Conservation (phyloP, 345 rosid genomes). For the Melaleuca alternifolia region DNA sequence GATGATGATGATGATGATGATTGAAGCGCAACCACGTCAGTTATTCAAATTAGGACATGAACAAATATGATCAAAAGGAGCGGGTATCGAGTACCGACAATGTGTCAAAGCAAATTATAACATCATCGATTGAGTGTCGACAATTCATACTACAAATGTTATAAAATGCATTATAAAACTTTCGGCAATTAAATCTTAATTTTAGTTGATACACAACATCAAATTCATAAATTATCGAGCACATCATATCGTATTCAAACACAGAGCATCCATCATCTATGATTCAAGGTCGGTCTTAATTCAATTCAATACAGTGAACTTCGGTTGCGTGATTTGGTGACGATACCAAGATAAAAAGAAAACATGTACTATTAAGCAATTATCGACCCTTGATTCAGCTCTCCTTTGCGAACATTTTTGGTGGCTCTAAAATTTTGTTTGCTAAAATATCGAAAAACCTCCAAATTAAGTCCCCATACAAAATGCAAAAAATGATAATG, state of each 20-base stretch:
- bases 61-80: neutral
- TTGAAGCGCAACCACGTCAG: neutral
- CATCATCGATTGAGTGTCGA: fast-evolving
- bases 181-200: fast-evolving
- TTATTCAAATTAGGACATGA: neutral
- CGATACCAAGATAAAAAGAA: neutral
- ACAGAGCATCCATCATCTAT: neutral
- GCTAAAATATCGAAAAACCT: neutral
- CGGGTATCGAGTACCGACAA: fast-evolving
- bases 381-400: neutral
- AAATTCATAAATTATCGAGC: neutral
- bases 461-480: too few species aligned
- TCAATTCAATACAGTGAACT: neutral
- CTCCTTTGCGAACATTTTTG: neutral
- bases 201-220: fast-evolving
- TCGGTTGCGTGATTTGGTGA: fast-evolving
- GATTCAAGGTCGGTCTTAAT: fast-evolving
- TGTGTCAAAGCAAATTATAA: fast-evolving
- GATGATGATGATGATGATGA: neutral
- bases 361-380: too few species aligned
- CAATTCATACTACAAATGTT: fast-evolving
- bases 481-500: too few species aligned
- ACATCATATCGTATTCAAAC: fast-evolving
- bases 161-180: too few species aligned
- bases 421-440: neutral